These are phyloP conservation scores for Lasiosphaeris hirsuta DNA, from an alignment of 495 filamentous ascomycete species.

Conservation along the genomic window DNA sequence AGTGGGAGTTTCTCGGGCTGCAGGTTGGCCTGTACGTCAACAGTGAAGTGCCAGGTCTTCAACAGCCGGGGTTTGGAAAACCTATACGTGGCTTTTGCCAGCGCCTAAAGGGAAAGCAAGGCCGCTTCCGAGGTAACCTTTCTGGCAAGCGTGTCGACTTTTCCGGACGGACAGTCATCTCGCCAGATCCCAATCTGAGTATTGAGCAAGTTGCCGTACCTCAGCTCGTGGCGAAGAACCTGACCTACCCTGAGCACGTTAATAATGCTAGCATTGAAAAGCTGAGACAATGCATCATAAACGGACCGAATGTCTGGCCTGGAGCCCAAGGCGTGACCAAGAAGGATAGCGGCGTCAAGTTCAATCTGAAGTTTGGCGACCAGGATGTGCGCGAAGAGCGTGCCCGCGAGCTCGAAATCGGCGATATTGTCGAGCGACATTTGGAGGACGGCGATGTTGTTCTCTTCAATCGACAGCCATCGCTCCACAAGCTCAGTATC, in stretches of 20 bases:
- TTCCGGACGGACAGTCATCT: conserved; percentile 95
- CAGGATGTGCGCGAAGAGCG: conserved; percentile 46
- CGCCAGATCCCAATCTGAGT: conserved; percentile 88
- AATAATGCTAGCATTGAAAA: conserved; percentile 80
- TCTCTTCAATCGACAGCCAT: conserved; percentile 96
- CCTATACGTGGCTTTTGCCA: conserved; percentile 91
- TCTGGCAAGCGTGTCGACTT: conserved; percentile 99
- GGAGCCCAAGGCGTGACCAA: conserved; percentile 82
- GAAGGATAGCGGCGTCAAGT: conserved; percentile 60
- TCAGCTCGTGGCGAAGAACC: conserved; percentile 80
- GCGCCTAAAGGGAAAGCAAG: conserved; percentile 93
- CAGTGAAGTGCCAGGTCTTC: conserved; percentile 87
- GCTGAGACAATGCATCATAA: conserved; percentile 64
- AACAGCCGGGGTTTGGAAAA: conserved; percentile 69
- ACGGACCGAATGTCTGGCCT: conserved; percentile 74
- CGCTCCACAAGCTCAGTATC: conserved; percentile 96
- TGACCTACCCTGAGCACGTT: conserved; percentile 91
- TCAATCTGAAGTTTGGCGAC: conserved; percentile 70
- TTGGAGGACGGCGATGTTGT: conserved; percentile 95
- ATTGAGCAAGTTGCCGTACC: conserved; percentile 95
- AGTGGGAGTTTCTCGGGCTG: conserved; percentile 94
- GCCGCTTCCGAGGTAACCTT: conserved; percentile 92
- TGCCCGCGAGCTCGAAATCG: conserved; percentile 69
- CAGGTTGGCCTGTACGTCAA: conserved; percentile 98
- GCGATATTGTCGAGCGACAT: conserved; percentile 91